Conservation (phyloP, 2,329 filamentous ascomycete genomes). For the Thielaviopsis punctulata region DNA sequence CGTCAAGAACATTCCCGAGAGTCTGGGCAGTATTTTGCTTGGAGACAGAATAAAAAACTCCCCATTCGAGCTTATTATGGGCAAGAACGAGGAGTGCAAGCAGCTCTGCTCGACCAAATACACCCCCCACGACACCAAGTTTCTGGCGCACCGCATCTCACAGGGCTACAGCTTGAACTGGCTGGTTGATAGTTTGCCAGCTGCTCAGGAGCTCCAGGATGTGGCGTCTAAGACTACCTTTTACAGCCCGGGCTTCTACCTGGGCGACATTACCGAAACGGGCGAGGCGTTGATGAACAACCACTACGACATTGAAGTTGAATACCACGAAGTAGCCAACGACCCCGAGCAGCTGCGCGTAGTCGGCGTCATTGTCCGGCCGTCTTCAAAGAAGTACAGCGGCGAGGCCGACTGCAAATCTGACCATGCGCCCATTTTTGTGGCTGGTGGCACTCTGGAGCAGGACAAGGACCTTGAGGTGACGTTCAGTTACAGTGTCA, state of each 20-base stretch:
- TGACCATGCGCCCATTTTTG: slow-evolving; percentile 37
- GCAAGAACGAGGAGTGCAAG: slow-evolving; percentile 73
- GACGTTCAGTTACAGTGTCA: slow-evolving; percentile 81
- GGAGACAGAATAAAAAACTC: slow-evolving; percentile 97
- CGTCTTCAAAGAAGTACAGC: slow-evolving; percentile 49
- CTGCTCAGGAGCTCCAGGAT: slow-evolving; percentile 68
- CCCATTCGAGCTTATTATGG: slow-evolving; percentile 79
- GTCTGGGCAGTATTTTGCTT: slow-evolving; percentile 88
- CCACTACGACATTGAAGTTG: slow-evolving; percentile 85
- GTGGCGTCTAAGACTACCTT: slow-evolving; percentile 60
- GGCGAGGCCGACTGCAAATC: slow-evolving; percentile 46
- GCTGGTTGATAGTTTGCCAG: slow-evolving; percentile 86
- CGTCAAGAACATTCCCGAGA: slow-evolving; percentile 60
- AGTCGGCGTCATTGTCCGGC: slow-evolving; percentile 80
- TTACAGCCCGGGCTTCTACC: slow-evolving; percentile 79
- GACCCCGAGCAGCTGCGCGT: slow-evolving; percentile 59
- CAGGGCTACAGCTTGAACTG: slow-evolving; percentile 88
- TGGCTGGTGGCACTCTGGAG: slow-evolving; percentile 33
- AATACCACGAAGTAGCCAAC: slow-evolving; percentile 64
- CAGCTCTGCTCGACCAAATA: slow-evolving; percentile 52
- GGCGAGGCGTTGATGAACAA: slow-evolving; percentile 57
- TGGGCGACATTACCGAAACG: slow-evolving; percentile 35
- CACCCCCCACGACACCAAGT: slow-evolving; percentile 48
- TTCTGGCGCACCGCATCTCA: slow-evolving; percentile 67
- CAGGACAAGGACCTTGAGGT: slow-evolving; percentile 39